Evolutionary conservation across 2,329 filamentous ascomycete species (phyloP), one percentile per base, ranked within the genome.

Genomic region (Trichocomaceae sp.): DNA sequence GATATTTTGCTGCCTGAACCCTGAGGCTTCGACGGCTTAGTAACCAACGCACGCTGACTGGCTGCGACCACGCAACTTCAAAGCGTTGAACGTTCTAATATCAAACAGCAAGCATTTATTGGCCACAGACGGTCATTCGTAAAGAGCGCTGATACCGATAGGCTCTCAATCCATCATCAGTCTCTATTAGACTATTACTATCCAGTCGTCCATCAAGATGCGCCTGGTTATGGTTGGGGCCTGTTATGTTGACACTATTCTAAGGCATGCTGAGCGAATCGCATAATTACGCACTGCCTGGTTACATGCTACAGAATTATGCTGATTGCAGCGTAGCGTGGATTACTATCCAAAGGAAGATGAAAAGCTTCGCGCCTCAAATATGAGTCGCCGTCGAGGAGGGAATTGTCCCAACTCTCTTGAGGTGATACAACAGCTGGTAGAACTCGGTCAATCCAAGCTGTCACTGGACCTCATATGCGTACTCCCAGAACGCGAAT

Each of bases 331-430:
- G 19, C 10, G 22, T 12, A 87, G 83, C 58, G 79, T 88, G 33
- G 81, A 84, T 2, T 72, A 82, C 63, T 89, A 83, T 65, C 86
- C 86, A 1, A 69, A 70, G 6, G 86, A 90, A 71, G 87, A 91
- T 72, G 79, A 82, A 47, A 90, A 90, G 69, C 75, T 88, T 41
- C 83, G 86, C 31, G 86, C 87, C 17, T 79, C 80, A 2, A 75
- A 65, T 22, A 66, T 86, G 53, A 71, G 74, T 35, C 77, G 78
- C 44, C 81, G 86, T 29, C 80, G 86, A 23, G 87, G 87, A 51
- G 87, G 87, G 31, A 91, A 90, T 67, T 83, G 84, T 59, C 80
- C 83, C 22, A 90, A 90, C 66, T 81, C 82, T 3, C 78, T 89
- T 33, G 79, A 89, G 65, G 86, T 90, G 8, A 72, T 90, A 23